Evolutionary conservation across 345 rosid genomes (phyloP).

Genomic region (Heritiera littoralis): DNA sequence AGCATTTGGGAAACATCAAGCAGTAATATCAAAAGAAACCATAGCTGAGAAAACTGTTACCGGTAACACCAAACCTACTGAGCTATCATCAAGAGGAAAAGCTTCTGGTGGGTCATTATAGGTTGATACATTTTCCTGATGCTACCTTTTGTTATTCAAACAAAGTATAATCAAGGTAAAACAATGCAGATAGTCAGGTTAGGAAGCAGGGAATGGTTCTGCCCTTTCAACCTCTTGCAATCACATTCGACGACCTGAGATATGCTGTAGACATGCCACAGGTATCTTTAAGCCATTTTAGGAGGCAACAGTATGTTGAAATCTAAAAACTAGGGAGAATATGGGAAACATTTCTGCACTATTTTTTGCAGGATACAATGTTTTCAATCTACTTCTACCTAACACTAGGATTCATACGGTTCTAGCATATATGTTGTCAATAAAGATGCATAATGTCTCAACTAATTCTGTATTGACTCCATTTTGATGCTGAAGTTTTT

Average conservation of each 20-base stretch:
- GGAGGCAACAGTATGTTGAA: not conserved
- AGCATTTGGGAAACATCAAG: constrained; percentile 48
- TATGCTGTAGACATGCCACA: constrained; percentile 43
- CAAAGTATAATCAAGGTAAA: not conserved
- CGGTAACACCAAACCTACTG: constrained; percentile 5
- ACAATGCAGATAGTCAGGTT: not conserved
- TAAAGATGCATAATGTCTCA: too few species aligned
- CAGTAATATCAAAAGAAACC: constrained; percentile 28
- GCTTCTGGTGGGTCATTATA: constrained; percentile 28
- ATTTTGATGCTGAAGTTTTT: not conserved
- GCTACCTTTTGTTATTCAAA: constrained; percentile 8
- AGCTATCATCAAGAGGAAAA: constrained; percentile 5
- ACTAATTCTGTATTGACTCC: too few species aligned
- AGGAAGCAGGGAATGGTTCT: constrained; percentile 29
- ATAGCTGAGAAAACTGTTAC: not conserved
- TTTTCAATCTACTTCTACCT: not conserved
- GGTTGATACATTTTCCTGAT: not conserved
- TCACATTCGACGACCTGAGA: constrained; percentile 43
- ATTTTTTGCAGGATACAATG: not conserved
- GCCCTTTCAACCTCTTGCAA: constrained; percentile 35
- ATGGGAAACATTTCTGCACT: too few species aligned
- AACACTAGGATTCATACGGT: not conserved
- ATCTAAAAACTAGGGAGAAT: not conserved
- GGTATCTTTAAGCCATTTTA: constrained; percentile 4
- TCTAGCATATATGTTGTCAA: too few species aligned